Conservation (phyloP, 352 stramenopile species). For the Phytophthora sp. region DNA sequence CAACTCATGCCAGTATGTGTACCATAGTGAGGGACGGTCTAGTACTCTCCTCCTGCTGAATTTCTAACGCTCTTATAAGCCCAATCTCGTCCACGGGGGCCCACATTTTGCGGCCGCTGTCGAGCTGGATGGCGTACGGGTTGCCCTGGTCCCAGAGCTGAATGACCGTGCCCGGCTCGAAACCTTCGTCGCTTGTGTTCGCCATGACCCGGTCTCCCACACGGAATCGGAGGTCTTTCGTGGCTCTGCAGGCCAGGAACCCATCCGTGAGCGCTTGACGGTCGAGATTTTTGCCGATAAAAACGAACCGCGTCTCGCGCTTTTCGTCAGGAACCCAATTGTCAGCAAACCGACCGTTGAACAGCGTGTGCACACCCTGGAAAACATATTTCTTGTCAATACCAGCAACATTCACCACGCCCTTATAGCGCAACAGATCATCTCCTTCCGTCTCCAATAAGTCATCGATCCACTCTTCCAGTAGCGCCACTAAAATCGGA, state of each 20-base stretch:
- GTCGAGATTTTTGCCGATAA: slow-evolving; percentile 93
- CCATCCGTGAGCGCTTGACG: slow-evolving; percentile 53
- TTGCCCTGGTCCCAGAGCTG: slow-evolving; percentile 63
- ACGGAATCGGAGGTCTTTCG: slow-evolving; percentile 43
- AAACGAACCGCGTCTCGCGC: slow-evolving; percentile 93
- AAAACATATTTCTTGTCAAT: slow-evolving; percentile 95
- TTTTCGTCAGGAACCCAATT: slow-evolving; percentile 84
- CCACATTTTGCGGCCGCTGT: slow-evolving; percentile 50
- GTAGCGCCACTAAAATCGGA: slow-evolving; percentile 88
- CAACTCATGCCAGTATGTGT: slow-evolving; percentile 32
- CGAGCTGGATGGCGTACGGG: slow-evolving; percentile 52
- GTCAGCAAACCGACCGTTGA: slow-evolving; percentile 90
- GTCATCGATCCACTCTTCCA: slow-evolving; percentile 97
- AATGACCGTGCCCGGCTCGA: slow-evolving; percentile 42
- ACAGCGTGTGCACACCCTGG: slow-evolving; percentile 96
- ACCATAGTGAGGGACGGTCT: slow-evolving; percentile 31
- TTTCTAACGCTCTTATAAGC: slow-evolving; percentile 37
- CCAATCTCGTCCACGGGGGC: slow-evolving; percentile 47
- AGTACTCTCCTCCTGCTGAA: slow-evolving; percentile 18
- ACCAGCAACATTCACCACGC: slow-evolving; percentile 92
- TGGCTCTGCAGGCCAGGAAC: slow-evolving; percentile 51
- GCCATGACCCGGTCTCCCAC: slow-evolving; percentile 53
- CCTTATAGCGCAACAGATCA: slow-evolving; percentile 95
- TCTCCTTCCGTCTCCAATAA: slow-evolving; percentile 89
- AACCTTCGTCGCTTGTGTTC: slow-evolving; percentile 43